These are phyloP conservation scores for Russula compacta DNA, from an alignment of 768 basidiomycete species.

Conservation along the genomic window DNA sequence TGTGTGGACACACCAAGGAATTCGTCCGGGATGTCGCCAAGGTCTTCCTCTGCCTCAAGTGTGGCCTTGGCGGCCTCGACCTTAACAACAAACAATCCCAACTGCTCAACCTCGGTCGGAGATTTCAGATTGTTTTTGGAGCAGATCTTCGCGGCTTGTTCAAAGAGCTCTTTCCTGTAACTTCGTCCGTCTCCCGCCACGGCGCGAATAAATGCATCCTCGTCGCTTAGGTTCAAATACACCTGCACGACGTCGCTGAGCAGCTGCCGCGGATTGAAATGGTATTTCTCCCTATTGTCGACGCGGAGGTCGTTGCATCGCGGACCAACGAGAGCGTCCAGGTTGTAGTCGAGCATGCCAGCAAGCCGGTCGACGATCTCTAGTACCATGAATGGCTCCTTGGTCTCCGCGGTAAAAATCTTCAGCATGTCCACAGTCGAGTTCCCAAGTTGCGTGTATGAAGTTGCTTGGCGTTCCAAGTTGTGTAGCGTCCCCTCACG, in stretches of 20 bases:
- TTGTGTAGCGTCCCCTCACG: conserved; percentile 65
- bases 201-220: conserved; percentile 69
- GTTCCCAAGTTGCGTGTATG: conserved; percentile 78
- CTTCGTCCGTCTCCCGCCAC: conserved; percentile 93
- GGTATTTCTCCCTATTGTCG: conserved; percentile 77
- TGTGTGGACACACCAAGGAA: conserved; percentile 60
- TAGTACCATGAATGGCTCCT: conserved; percentile 87
- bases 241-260: conserved; percentile 84
- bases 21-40: conserved; percentile 92
- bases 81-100: conserved; percentile 62
- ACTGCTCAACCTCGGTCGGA: conserved; percentile 60
- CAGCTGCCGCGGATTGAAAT: conserved; percentile 76
- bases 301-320: conserved; percentile 81
- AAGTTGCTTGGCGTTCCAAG: conserved; percentile 78
- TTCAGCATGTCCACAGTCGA: conserved; percentile 88
- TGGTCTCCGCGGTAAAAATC: conserved; percentile 86
- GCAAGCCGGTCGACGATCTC: conserved; percentile 95
- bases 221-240: conserved; percentile 79
- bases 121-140: conserved; percentile 58
- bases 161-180: conserved; percentile 78
- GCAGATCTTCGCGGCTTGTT: conserved; percentile 62
- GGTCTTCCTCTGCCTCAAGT: conserved; percentile 82
- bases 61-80: conserved; percentile 78
- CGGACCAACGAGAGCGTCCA: conserved; percentile 83
- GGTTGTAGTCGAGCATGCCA: conserved; percentile 93